Conservation (phyloP, 495 filamentous ascomycete genomes). For the Neurospora sublineolata region DNA sequence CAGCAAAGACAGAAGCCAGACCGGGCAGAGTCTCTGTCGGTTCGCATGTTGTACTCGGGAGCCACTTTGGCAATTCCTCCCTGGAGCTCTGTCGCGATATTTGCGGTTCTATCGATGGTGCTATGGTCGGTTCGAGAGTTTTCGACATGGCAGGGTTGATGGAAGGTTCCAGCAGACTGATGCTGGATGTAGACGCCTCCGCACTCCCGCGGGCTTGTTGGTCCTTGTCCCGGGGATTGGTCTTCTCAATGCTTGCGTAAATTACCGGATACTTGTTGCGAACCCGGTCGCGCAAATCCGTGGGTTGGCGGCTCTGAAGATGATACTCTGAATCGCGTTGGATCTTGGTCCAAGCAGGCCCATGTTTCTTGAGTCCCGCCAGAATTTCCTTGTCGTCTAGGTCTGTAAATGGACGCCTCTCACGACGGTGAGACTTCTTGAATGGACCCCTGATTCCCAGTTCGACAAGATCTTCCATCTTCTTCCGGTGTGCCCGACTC, state of each 20-base stretch:
- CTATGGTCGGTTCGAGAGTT: constrained; percentile 18
- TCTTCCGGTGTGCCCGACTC: constrained; percentile 42
- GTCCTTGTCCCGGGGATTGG: constrained; percentile 30
- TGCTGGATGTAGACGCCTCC: constrained; percentile 13
- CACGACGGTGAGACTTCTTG: constrained; percentile 41
- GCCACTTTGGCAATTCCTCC: constrained; percentile 30
- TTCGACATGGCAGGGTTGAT: constrained; percentile 27
- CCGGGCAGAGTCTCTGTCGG: constrained; percentile 20
- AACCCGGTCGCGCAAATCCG: constrained; percentile 73
- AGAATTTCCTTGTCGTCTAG: constrained; percentile 70
- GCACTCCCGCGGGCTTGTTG: background rate
- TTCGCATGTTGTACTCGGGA: constrained; percentile 18
- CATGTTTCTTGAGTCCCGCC: constrained; percentile 61
- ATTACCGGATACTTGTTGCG: constrained; percentile 65
- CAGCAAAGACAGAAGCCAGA: constrained; percentile 10
- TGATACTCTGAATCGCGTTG: constrained; percentile 57
- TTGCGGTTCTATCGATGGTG: constrained; percentile 22
- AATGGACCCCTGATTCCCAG: constrained; percentile 46
- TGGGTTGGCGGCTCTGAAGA: constrained; percentile 55
- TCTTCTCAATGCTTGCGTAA: constrained; percentile 45
- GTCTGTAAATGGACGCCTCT: constrained; percentile 53
- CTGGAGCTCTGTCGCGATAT: constrained; percentile 28
- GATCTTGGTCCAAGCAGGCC: constrained; percentile 72
- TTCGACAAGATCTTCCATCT: constrained; percentile 41
- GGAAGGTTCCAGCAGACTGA: constrained; percentile 28